Evolutionary conservation across 2,329 filamentous ascomycete genomes (phyloP).

Genomic region (Trichoderma sp.): DNA sequence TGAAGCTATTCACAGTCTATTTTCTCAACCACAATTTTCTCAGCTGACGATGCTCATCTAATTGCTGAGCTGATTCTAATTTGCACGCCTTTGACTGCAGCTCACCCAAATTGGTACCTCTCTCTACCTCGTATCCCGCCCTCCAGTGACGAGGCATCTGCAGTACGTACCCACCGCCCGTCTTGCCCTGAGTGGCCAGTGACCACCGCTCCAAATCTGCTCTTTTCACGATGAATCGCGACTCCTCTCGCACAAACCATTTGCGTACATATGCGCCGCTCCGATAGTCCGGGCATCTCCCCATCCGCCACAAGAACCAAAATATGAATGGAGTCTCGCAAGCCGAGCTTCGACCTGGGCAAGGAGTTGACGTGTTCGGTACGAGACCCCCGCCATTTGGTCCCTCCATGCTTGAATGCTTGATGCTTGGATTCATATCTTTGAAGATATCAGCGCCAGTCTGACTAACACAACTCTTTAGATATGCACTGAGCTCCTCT

Average conservation of each 20-base stretch:
- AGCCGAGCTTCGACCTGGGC: conserved; percentile 69
- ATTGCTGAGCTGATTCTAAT: background rate
- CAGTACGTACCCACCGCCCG: conserved; percentile 6
- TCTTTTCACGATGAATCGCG: background rate
- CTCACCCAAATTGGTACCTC: background rate
- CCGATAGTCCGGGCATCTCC: background rate
- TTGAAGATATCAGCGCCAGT: background rate
- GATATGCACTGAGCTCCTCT: conserved; percentile 96
- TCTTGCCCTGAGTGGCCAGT: background rate
- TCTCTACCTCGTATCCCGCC: background rate
- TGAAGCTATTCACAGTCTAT: background rate
- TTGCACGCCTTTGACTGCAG: background rate
- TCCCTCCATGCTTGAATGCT: background rate
- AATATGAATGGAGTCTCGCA: conserved; percentile 51
- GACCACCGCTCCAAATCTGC: conserved; percentile 1
- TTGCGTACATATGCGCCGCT: background rate
- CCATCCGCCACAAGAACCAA: conserved; percentile 18
- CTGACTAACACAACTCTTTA: conserved; percentile 37
- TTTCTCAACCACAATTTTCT: background rate
- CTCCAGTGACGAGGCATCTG: background rate
- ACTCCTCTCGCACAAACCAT: background rate
- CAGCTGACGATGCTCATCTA: background rate
- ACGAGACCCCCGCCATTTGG: conserved; percentile 37
- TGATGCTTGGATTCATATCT: too few relatives aligned
- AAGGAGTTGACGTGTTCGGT: conserved; percentile 95